phyloP scores from a whole-genome alignment of 2,329 filamentous ascomycete genomes.

The Chalaropsis thielavioides region DNA sequence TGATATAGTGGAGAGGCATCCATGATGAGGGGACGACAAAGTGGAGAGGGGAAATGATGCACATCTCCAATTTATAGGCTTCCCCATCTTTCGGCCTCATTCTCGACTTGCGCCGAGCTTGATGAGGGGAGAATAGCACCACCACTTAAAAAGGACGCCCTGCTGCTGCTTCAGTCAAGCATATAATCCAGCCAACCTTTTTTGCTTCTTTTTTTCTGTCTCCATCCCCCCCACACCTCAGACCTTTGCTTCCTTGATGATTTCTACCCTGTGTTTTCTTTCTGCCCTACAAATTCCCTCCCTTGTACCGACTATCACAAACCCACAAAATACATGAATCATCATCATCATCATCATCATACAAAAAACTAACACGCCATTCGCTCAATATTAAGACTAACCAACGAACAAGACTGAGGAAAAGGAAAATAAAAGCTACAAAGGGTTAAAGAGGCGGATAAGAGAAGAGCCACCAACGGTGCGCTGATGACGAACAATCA shows the following conservation, averaged over 20 bases:
- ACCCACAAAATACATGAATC: background rate
- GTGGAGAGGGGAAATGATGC: background rate
- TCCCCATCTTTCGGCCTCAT: background rate
- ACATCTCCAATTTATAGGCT: background rate
- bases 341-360: no score
- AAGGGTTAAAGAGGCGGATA: background rate
- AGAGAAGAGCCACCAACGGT: background rate
- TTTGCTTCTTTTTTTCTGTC: no score
- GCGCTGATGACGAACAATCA: background rate
- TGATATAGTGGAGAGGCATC: background rate
- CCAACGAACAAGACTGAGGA: background rate
- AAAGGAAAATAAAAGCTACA: conserved; percentile 1
- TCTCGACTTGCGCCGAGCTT: background rate
- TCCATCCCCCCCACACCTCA: no score
- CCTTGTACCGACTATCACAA: background rate
- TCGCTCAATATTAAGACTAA: background rate
- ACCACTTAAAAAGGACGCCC: no score
- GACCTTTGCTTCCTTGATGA: no score
- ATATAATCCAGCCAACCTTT: no score
- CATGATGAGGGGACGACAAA: no score
- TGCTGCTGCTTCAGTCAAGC: no score
- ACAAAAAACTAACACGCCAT: background rate
- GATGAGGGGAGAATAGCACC: no score
- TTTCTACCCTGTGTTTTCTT: no score
- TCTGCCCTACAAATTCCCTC: no score